Conservation (phyloP, 2,329 filamentous ascomycete species). For the Alternaria novae-zelandiae region DNA sequence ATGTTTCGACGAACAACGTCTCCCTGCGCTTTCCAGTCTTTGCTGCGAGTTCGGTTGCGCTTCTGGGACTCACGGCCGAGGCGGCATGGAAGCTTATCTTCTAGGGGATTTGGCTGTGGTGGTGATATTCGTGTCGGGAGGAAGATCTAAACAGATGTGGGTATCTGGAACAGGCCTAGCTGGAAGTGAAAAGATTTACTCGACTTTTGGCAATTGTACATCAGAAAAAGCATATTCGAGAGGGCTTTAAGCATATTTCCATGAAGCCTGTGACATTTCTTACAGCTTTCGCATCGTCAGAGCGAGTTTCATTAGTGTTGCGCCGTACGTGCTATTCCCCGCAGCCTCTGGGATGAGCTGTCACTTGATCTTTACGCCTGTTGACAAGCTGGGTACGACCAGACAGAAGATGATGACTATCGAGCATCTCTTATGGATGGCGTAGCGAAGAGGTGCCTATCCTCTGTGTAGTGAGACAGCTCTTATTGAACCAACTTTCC, state of each 20-base stretch:
- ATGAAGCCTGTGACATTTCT: not conserved
- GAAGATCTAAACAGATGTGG: not conserved
- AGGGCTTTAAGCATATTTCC: not conserved
- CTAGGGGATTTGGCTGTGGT: not conserved
- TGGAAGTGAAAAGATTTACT: not conserved
- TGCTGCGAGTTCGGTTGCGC: not conserved
- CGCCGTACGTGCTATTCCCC: not conserved
- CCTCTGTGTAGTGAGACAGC: not conserved
- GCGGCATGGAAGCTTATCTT: not conserved
- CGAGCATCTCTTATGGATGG: not conserved
- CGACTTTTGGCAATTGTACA: not conserved
- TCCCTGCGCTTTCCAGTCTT: not conserved
- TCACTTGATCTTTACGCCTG: not conserved
- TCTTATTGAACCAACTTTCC: too few species aligned
- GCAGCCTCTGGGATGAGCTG: not conserved
- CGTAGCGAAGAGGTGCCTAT: not conserved
- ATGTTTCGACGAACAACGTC: not conserved
- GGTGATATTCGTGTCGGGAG: not conserved
- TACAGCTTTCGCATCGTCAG: too few species aligned
- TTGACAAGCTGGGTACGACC: not conserved
- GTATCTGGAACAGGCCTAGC: not conserved
- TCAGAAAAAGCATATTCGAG: not conserved
- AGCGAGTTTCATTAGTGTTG: not conserved
- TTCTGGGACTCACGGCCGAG: not conserved
- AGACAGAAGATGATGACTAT: not conserved